Conservation (phyloP, 2,329 filamentous ascomycete genomes). For the Xylaria multiplex region DNA sequence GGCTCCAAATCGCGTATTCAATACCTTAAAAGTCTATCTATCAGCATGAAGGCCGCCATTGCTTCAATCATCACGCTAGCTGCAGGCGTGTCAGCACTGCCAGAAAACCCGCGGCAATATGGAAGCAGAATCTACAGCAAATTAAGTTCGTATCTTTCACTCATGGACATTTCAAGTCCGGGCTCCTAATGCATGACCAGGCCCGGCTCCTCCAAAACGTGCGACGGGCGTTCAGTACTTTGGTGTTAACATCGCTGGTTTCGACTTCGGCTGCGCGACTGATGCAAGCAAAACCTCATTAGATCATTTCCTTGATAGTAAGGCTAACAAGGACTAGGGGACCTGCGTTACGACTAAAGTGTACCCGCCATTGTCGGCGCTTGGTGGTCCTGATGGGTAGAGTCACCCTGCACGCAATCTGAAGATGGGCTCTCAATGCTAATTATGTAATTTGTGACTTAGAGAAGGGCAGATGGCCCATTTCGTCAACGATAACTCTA, state of each 20-base stretch:
- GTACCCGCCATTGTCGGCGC: conserved; percentile 30
- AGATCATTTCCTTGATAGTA: neutral
- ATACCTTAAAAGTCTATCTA: neutral
- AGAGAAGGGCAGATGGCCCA: conserved; percentile 64
- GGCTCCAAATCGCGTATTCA: neutral
- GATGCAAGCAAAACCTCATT: conserved; percentile 23
- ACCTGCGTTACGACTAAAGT: conserved; percentile 31
- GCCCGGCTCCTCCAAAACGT: conserved; percentile 11
- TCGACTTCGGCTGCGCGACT: conserved; percentile 41
- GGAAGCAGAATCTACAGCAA: neutral
- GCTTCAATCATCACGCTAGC: conserved; percentile 16
- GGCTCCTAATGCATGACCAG: conserved; percentile 1
- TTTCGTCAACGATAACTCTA: conserved; percentile 60
- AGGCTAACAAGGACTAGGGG: conserved; percentile 27
- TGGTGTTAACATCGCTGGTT: conserved; percentile 42
- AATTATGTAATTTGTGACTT: neutral
- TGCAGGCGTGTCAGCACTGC: conserved; percentile 21
- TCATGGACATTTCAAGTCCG: neutral
- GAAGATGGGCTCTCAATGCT: neutral
- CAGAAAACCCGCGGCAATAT: conserved; percentile 4
- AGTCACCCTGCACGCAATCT: neutral
- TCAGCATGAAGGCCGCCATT: conserved; percentile 31
- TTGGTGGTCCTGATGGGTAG: conserved; percentile 39
- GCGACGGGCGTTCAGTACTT: conserved; percentile 39
- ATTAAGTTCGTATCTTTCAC: neutral